These are phyloP conservation scores for Zancudomyces culisetae DNA, from an alignment of 371 early-diverging fungal species.

Conservation along the genomic window DNA sequence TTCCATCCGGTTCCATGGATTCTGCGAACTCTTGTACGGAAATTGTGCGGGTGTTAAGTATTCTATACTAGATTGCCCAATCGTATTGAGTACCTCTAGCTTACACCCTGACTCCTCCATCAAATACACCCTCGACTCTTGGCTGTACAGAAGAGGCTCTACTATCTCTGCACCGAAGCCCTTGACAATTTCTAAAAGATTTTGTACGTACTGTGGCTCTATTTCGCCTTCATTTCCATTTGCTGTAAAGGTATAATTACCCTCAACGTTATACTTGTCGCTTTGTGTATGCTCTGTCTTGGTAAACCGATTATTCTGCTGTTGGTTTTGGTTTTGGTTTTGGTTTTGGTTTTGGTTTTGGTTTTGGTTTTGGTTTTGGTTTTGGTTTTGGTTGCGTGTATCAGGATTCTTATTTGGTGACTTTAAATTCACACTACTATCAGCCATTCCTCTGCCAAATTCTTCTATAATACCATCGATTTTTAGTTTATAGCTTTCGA, in stretches of 20 bases:
- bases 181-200: too few species aligned
- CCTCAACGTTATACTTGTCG: too few species aligned
- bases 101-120: slow-evolving; percentile 11
- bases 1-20: slow-evolving; percentile 18
- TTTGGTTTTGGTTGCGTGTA: too few species aligned
- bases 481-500: neutral
- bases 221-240: too few species aligned
- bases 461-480: slow-evolving; percentile 3
- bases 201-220: too few species aligned
- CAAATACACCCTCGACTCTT: neutral
- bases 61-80: neutral
- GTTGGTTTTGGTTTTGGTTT: too few species aligned
- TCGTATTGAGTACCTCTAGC: slow-evolving; percentile 10
- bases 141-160: slow-evolving; percentile 13
- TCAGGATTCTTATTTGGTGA: too few species aligned
- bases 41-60: neutral
- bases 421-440: neutral
- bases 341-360: too few species aligned
- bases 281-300: neutral
- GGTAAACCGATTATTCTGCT: too few species aligned
- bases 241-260: too few species aligned
- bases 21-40: slow-evolving; percentile 17
- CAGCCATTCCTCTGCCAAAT: slow-evolving; percentile 2
- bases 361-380: too few species aligned
- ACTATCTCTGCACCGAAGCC: too few species aligned